Evolutionary conservation across 306 rosid genomes (phyloP), one percentile per base, ranked within the genome.

Genomic region (Quercus dentata): DNA sequence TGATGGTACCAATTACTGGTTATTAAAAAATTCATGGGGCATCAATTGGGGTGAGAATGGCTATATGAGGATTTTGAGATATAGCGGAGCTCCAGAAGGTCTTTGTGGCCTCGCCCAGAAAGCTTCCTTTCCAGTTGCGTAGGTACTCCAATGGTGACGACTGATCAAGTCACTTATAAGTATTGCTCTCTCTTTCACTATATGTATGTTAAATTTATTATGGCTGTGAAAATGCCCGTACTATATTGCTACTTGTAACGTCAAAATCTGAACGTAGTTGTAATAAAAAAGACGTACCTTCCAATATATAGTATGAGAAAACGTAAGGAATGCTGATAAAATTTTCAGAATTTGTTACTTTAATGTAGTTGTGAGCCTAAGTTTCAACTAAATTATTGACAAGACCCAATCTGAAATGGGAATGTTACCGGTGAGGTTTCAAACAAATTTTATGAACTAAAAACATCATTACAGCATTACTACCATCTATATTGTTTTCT

Each of bases 1-100:
- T 27, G 61, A 46, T 74, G 85, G 76, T 1, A 63, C 25, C 2
- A 33, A 78, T 38, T 85, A 78, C 13, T 75, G 83, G 83, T 5
- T 85, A 3, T 7, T 85, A 7, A 81, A 81, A 14, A 78, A 84
- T 23, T 84, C 87, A 0, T 74, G 85, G 78, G 76, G 87, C 7
- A 19, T 52, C 1, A 11, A 4, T 4, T 85, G 88, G 88, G 85
- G 85, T 28, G 80, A 84, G 51, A 44, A 30, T 19, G 88, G 88
- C 13, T 85, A 85, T 46, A 70, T 78, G 38, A 74, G 72, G 21
- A 69, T 85, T 27, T 35, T 58, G 3, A 14, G 85, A 64, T 64
- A 56, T 2, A 5, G 14, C 9, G 52, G 17, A 19, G 44, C 68
- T 5, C 62, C 65, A 57, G 49, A 75, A 75, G 62, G 83, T 12